Percentiles rank a stretch among this genome's conserved stretches.
Evolutionary conservation across 1,284 basidiomycete genomes (phyloP).

Genomic region (Grifola frondosa): DNA sequence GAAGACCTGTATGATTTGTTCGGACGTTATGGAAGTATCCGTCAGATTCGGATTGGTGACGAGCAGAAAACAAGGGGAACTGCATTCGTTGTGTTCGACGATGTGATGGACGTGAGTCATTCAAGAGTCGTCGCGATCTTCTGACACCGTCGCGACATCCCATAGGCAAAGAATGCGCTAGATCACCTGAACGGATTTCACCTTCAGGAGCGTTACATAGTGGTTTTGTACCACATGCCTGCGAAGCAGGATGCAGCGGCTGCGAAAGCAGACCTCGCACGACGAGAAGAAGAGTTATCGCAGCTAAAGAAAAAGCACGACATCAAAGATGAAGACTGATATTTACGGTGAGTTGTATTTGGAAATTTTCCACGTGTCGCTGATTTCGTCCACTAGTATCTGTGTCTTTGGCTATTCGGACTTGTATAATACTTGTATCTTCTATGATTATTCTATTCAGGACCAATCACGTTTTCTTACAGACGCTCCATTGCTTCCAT

Average conservation of each 20-base stretch:
- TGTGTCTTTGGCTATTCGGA: no score
- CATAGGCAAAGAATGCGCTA: slow-evolving; percentile 90
- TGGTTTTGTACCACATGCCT: slow-evolving; percentile 97
- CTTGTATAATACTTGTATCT: no score
- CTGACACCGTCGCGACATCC: slow-evolving; percentile 7
- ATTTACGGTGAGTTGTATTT: no score
- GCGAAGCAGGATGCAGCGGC: slow-evolving; percentile 91
- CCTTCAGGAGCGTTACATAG: slow-evolving; percentile 96
- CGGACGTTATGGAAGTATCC: slow-evolving; percentile 94
- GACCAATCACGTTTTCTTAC: no score
- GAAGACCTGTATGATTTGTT: slow-evolving; percentile 97
- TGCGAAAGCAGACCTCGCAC: slow-evolving; percentile 90
- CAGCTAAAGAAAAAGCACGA: slow-evolving; percentile 86
- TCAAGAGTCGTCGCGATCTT: slow-evolving; percentile 9
- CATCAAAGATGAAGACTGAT: slow-evolving; percentile 69
- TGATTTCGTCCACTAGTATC: no score
- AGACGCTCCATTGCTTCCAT: no score
- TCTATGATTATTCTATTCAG: no score
- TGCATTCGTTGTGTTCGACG: slow-evolving; percentile 91
- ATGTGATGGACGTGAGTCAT: slow-evolving; percentile 80
- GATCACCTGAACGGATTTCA: slow-evolving; percentile 98
- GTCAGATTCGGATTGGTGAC: slow-evolving; percentile 92
- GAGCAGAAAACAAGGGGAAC: slow-evolving; percentile 94
- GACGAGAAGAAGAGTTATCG: slow-evolving; percentile 88
- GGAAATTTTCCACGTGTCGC: no score